Conservation (phyloP, 2,329 filamentous ascomycete species). For the Monosporascus sp. region DNA sequence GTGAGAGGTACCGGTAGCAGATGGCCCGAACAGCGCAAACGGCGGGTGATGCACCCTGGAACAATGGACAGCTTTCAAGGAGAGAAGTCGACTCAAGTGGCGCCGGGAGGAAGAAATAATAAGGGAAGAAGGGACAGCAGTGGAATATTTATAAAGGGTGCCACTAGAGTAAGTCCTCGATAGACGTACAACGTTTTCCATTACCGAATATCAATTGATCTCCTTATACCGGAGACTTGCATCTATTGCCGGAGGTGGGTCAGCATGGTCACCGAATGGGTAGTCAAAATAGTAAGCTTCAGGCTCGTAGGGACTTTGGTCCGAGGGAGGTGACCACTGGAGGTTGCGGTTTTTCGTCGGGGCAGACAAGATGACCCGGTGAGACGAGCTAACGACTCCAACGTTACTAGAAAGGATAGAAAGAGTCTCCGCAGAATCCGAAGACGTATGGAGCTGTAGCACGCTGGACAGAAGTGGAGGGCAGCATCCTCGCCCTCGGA, state of each 20-base stretch:
- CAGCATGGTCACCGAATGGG: constrained; percentile 11
- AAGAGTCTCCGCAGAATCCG: not conserved
- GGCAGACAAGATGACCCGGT: not conserved
- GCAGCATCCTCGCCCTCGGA: constrained; percentile 3
- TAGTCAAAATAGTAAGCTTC: constrained; percentile 18
- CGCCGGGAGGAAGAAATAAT: constrained; percentile 5
- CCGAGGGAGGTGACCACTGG: constrained; percentile 28
- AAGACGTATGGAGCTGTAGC: not conserved
- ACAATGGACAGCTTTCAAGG: constrained; percentile 1
- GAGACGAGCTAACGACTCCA: constrained; percentile 1
- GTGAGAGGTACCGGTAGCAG: not conserved
- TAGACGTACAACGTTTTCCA: constrained; percentile 17
- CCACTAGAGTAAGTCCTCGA: constrained; percentile 10
- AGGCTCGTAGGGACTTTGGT: constrained; percentile 33
- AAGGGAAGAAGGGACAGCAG: constrained; percentile 9
- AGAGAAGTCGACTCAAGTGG: constrained; percentile 10
- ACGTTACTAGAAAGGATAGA: not conserved
- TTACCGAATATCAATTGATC: constrained; percentile 28
- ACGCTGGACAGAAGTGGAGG: not conserved
- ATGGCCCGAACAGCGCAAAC: constrained; percentile 2
- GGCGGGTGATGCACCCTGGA: constrained; percentile 9
- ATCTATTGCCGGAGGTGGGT: constrained; percentile 25
- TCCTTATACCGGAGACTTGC: constrained; percentile 17
- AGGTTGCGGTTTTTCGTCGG: not conserved
- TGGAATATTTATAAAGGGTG: constrained; percentile 27